Base-by-base conservation (phyloP, 2,329 filamentous ascomycete species). In the Calonectria hongkongensis region DNA sequence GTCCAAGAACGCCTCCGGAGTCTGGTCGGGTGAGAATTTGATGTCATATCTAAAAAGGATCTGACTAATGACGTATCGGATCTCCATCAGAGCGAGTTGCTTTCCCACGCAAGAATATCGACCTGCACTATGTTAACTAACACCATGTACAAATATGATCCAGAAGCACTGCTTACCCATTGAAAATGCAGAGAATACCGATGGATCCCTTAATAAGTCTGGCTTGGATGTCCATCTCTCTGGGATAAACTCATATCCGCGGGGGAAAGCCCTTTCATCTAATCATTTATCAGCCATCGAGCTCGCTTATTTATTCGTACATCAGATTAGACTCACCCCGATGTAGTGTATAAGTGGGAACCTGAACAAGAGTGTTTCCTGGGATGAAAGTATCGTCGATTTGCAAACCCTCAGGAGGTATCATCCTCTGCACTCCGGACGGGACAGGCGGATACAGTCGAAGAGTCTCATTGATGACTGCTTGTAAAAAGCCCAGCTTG, bases 401-500 rank as follows among this genome's bases (percentile, higher is more conserved):
- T 3, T 74, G 69, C n/a, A 84, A 68, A 4, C 85, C 85, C 64
- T 84, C 81, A 0, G 82, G 78, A 0, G 84, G 84, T 2, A 84
- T 85, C 13, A 81, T 68, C 2, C 85, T 78, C 41, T 81, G 77
- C 8, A 82, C 41, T 4, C 82, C 83, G 1, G 79, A 76, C 0
- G 82, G 82, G 1, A 84, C 80, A 2, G 84, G 76, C 4, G 84
- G 83, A 67, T 83, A 76, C 9, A 86, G 72, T 0, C 84, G 77
- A 41, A 86, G 75, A 0, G 81, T 66, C 72, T 87, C 85, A 65
- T 86, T 80, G 71, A 86, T 84, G 51, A 80, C 75, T 9, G 51
- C 51, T 64, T 83, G 78, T 9, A 85, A 77, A 60, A 79, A 56
- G 4, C 25, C 25, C 0, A 68, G 51, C 18, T 60, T 68, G 30